Evolutionary conservation across 768 basidiomycete species (phyloP), one percentile per base, ranked within the genome.

Genomic region (Saitozyma sp.): DNA sequence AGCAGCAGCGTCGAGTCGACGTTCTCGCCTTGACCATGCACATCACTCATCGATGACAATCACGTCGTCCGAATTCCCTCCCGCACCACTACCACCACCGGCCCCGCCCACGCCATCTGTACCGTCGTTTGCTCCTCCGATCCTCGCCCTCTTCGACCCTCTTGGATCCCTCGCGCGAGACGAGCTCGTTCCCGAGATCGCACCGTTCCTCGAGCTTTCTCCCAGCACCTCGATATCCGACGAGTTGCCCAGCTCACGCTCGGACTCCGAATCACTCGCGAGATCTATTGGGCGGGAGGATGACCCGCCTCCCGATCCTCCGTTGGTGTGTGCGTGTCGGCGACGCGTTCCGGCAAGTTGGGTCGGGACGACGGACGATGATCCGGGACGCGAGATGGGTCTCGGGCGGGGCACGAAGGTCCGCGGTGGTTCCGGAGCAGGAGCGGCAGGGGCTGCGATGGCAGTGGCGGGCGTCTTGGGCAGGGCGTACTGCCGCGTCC

Each of bases 401-500:
- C 40, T 38, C 13, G 60, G 17, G 13, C 43, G 57, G 50, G n/a
- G 57, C 8, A 49, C 39, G 19, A 17, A 20, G 14, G 46, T 16
- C 39, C 57, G 43, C 9, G 57, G n/a, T 11, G 57, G 14, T n/a
- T 17, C 17, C 11, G 45, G 14, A 50, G 17, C 46, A 20, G 43
- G 11, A 49, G 9, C 13, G 29, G 29, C 29, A 29, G 29, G 29
- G 29, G 29, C 29, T 5, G 29, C 29, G 2, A 17, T 16, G 52
- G 59, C 29, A 13, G 42, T 16, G 52, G 59, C 29, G 6, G 42
- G 10, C 2, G 14, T 45, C n/a, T 55, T 49, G 7, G 53, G 49
- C 41, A 41, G 45, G 42, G 62, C 62, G 37, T 58, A 63, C 19
- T 51, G 43, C 10, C 16, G n/a, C 3, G 29, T 11, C 90, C 90